Evolutionary conservation across 2,329 filamentous ascomycete species (phyloP).

Genomic region (Penicillium corylophilum): DNA sequence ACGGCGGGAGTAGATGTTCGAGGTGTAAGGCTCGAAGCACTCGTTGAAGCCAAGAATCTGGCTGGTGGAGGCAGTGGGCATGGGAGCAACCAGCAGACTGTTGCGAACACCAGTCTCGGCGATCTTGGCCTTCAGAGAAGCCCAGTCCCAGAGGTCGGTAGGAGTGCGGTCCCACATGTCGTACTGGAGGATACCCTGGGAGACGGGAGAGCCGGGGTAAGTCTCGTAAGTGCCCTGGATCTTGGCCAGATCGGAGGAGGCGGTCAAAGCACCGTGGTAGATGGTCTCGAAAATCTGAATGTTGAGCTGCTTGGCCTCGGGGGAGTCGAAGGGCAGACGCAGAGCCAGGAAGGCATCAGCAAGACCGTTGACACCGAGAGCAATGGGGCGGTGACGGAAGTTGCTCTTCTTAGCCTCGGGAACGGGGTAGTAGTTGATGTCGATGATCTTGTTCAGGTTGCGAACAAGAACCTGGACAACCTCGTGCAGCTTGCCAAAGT

Average conservation of each 20-base stretch:
- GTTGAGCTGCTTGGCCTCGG: slow-evolving; percentile 90
- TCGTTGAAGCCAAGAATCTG: slow-evolving; percentile 99
- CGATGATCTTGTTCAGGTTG: slow-evolving; percentile 98
- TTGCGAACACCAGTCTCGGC: slow-evolving; percentile 92
- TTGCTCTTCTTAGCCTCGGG: slow-evolving; percentile 92
- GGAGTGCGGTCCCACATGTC: slow-evolving; percentile 98
- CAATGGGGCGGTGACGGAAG: slow-evolving; percentile 93
- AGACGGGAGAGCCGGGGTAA: slow-evolving; percentile 90
- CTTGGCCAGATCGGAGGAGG: slow-evolving; percentile 83
- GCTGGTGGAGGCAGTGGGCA: slow-evolving; percentile 96
- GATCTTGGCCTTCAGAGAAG: slow-evolving; percentile 81
- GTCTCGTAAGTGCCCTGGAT: slow-evolving; percentile 80
- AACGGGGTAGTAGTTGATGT: slow-evolving; percentile 98
- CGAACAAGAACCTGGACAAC: slow-evolving; percentile 87
- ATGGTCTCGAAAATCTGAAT: slow-evolving; percentile 99
- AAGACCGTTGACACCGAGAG: slow-evolving; percentile 94
- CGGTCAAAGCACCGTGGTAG: slow-evolving; percentile 91
- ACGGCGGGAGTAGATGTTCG: slow-evolving; percentile 98
- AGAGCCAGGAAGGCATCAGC: slow-evolving; percentile 97
- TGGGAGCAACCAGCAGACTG: slow-evolving; percentile 90
- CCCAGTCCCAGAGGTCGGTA: slow-evolving; percentile 96
- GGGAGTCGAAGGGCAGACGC: slow-evolving; percentile 93
- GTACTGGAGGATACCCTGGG: slow-evolving; percentile 93
- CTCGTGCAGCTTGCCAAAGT: slow-evolving; percentile 96
- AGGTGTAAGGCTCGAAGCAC: slow-evolving; percentile 99